Percentiles rank a stretch among this genome's conserved stretches.
These are phyloP conservation scores for Moesziomyces sp. DNA, from an alignment of 1,284 basidiomycete species.

Conservation along the genomic window DNA sequence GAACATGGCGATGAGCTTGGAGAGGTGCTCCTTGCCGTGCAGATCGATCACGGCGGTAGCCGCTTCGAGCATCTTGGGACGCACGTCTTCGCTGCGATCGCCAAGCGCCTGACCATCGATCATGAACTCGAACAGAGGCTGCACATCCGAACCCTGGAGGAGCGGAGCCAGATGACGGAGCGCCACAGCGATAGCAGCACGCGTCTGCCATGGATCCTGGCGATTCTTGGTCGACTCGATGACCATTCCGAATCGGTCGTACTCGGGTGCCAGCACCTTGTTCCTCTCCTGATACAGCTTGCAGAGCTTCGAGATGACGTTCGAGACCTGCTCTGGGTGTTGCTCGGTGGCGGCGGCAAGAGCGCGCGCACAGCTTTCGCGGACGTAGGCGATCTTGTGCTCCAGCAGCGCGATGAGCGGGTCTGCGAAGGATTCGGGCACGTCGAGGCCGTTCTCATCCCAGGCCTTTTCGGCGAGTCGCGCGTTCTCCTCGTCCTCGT, in stretches of 20 bases:
- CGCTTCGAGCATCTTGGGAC: slow-evolving; percentile 86
- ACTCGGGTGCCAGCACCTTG: slow-evolving; percentile 76
- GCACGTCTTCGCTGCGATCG: slow-evolving; percentile 83
- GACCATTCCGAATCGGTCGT: slow-evolving; percentile 80
- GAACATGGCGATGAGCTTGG: slow-evolving; percentile 84
- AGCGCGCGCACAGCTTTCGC: slow-evolving; percentile 78
- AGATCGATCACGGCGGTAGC: slow-evolving; percentile 84
- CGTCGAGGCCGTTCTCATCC: slow-evolving; percentile 96
- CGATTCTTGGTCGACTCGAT: slow-evolving; percentile 88
- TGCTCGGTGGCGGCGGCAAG: slow-evolving; percentile 82
- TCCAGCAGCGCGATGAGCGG: slow-evolving; percentile 78
- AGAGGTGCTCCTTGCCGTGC: slow-evolving; percentile 80
- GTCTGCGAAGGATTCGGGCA: slow-evolving; percentile 78
- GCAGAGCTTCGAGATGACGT: slow-evolving; percentile 73
- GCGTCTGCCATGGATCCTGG: slow-evolving; percentile 88
- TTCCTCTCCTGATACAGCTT: slow-evolving; percentile 87
- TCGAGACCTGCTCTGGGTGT: slow-evolving; percentile 77
- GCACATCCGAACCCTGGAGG: slow-evolving; percentile 77
- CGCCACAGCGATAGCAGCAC: slow-evolving; percentile 80
- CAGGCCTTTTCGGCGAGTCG: slow-evolving; percentile 84
- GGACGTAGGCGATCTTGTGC: slow-evolving; percentile 84
- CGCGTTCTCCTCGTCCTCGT: slow-evolving; percentile 90
- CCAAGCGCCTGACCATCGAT: slow-evolving; percentile 87
- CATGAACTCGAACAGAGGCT: slow-evolving; percentile 86
- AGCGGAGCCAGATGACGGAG: slow-evolving; percentile 79